Percentiles rank a stretch among this genome's conserved stretches.
These are phyloP conservation scores for Diaporthe amygdali DNA, from an alignment of 2,329 filamentous ascomycete genomes.

Conservation along the genomic window DNA sequence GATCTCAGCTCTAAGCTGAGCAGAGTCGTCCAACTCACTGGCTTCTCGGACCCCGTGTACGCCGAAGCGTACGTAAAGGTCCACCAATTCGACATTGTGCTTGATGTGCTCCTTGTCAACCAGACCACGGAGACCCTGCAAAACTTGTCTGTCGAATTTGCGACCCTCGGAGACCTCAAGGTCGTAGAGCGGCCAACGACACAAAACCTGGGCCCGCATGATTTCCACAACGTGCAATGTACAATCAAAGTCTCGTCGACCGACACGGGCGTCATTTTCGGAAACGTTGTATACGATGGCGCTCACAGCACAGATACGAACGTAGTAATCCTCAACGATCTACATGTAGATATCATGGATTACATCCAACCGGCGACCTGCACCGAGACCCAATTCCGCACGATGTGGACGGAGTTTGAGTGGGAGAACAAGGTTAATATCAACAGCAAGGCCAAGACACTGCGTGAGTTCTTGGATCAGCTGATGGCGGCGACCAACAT, in stretches of 20 bases:
- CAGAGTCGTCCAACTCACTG: slow-evolving; percentile 94
- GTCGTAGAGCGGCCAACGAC: slow-evolving; percentile 96
- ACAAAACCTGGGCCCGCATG: slow-evolving; percentile 92
- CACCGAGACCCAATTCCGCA: slow-evolving; percentile 97
- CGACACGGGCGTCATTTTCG: slow-evolving; percentile 97
- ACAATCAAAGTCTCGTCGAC: slow-evolving; percentile 99
- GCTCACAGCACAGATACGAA: slow-evolving; percentile 91
- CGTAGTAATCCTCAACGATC: slow-evolving; percentile 96
- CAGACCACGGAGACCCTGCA: slow-evolving; percentile 96
- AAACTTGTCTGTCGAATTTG: slow-evolving; percentile 96
- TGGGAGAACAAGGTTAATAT: slow-evolving; percentile 99
- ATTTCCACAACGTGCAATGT: slow-evolving; percentile 97
- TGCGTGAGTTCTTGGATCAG: slow-evolving; percentile 90
- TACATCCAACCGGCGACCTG: slow-evolving; percentile 98
- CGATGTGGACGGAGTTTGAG: slow-evolving; percentile 99
- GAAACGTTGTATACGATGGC: slow-evolving; percentile 97
- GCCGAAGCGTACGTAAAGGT: slow-evolving; percentile 99
- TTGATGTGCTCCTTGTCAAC: slow-evolving; percentile 96
- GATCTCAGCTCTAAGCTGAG: slow-evolving; percentile 93
- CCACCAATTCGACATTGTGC: slow-evolving; percentile 97
- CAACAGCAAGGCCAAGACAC: slow-evolving; percentile 91
- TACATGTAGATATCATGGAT: slow-evolving; percentile 99
- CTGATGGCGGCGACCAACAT: slow-evolving; percentile 99
- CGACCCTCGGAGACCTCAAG: slow-evolving; percentile 96
- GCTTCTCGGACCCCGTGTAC: slow-evolving; percentile 97